phyloP scores from a whole-genome alignment of 78 protist species.

The Polysphondylium violaceum region DNA sequence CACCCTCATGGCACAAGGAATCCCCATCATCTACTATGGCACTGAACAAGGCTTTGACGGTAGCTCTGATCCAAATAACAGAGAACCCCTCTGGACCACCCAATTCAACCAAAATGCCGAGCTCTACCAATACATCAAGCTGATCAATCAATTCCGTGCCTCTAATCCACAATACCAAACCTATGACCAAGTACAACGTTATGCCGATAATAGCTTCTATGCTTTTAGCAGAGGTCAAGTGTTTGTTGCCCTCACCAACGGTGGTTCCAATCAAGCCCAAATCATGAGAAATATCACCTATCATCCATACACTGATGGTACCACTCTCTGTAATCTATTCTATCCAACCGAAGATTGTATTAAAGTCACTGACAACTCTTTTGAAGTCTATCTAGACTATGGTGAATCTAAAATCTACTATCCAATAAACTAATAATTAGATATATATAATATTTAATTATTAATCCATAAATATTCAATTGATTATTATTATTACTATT shows the following conservation, averaged over 20 bases:
- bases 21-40: conserved; percentile 96
- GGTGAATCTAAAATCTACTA: conserved; percentile 82
- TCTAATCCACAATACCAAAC: neutral
- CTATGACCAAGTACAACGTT: conserved; percentile 69
- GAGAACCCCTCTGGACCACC: conserved; percentile 92
- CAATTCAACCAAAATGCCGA: conserved; percentile 37
- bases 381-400: conserved; percentile 45
- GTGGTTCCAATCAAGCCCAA: conserved; percentile 73
- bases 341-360: conserved; percentile 75
- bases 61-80: conserved; percentile 86
- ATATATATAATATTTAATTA: neutral
- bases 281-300: conserved; percentile 52
- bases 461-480: too few species aligned
- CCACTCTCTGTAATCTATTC: conserved; percentile 72
- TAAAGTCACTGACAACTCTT: conserved; percentile 45
- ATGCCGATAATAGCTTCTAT: conserved; percentile 78
- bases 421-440: conserved; percentile 25
- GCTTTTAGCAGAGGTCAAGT: conserved; percentile 85
- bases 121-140: conserved; percentile 53
- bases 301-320: conserved; percentile 72
- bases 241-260: conserved; percentile 90
- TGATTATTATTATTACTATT: too few species aligned
- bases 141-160: conserved; percentile 8
- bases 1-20: conserved; percentile 65
- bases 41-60: conserved; percentile 92